A percentile compares a stretch with the other conserved stretches of the same genome.
phyloP scores from a whole-genome alignment of 164 flowering plant genomes.

The Nymphaea colorata region DNA sequence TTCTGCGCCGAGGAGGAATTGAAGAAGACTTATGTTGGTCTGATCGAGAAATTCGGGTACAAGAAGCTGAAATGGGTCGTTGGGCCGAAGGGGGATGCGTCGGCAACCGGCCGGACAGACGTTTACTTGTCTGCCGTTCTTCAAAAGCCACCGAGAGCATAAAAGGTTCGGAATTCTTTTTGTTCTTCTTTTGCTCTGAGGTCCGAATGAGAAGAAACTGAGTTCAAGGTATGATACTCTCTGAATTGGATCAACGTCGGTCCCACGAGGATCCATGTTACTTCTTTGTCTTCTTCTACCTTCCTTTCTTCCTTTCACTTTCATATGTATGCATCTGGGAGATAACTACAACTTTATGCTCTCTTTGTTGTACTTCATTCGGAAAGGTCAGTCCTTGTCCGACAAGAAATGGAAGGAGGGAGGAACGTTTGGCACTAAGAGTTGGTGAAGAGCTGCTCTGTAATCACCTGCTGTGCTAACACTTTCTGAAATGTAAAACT shows the following conservation, averaged over 20 bases:
- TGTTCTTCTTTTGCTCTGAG: background rate
- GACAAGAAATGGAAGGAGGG: background rate
- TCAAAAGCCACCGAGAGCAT: constrained; percentile 81
- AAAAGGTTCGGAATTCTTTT: constrained; percentile 4
- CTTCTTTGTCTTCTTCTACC: background rate
- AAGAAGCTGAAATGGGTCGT: constrained; percentile 95
- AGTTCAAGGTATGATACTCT: background rate
- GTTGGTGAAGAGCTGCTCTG: background rate
- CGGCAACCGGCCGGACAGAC: constrained; percentile 49
- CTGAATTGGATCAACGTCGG: background rate
- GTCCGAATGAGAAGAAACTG: background rate
- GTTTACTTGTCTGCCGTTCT: constrained; percentile 83
- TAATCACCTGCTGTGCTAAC: too few relatives aligned
- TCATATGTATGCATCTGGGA: too few relatives aligned
- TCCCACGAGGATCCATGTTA: background rate
- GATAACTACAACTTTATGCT: background rate
- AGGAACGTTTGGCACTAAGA: background rate
- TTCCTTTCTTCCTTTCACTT: background rate
- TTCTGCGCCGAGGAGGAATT: constrained; percentile 64
- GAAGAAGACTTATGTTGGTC: constrained; percentile 47
- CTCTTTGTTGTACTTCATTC: background rate
- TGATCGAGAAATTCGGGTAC: constrained; percentile 85
- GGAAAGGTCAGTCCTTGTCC: background rate
- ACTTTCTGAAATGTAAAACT: background rate
- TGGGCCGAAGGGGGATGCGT: constrained; percentile 54